Conservation (phyloP, 1,284 basidiomycete genomes). For the Trametes pubescens region DNA sequence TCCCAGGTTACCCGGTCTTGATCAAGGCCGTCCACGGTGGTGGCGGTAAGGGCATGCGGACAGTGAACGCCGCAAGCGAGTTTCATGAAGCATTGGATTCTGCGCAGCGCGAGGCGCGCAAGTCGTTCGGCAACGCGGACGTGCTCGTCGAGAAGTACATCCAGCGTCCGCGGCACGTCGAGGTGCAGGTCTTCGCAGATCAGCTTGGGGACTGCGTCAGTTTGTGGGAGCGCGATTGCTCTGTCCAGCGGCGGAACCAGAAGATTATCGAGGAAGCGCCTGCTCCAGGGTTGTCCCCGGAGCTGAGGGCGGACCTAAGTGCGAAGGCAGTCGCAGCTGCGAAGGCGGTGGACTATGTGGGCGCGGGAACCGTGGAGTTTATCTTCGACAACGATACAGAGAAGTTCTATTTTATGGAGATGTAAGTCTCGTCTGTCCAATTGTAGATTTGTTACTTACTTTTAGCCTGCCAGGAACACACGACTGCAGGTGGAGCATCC, state of each 20-base stretch:
- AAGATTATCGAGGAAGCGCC: constrained; percentile 97
- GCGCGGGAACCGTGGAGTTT: constrained; percentile 93
- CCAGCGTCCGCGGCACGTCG: constrained; percentile 84
- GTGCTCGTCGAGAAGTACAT: constrained; percentile 92
- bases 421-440: constrained; percentile 54
- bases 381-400: constrained; percentile 91
- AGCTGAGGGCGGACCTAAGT: constrained; percentile 82
- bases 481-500: constrained; percentile 95
- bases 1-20: constrained; percentile 84
- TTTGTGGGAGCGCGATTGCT: constrained; percentile 94
- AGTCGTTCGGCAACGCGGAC: constrained; percentile 87
- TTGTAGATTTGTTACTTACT: background rate
- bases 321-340: constrained; percentile 92
- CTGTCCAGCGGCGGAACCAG: constrained; percentile 93
- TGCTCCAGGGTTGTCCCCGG: constrained; percentile 83
- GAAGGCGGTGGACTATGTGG: constrained; percentile 89
- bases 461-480: constrained; percentile 75
- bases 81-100: constrained; percentile 84
- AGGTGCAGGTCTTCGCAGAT: constrained; percentile 93
- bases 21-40: constrained; percentile 98
- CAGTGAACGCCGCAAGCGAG: constrained; percentile 70
- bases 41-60: constrained; percentile 97
- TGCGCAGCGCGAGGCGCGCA: constrained; percentile 87
- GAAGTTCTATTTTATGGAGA: constrained; percentile 94
- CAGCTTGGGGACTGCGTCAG: constrained; percentile 79